phyloP scores from a whole-genome alignment of 768 basidiomycete species.

The Tricholoma matsutake region DNA sequence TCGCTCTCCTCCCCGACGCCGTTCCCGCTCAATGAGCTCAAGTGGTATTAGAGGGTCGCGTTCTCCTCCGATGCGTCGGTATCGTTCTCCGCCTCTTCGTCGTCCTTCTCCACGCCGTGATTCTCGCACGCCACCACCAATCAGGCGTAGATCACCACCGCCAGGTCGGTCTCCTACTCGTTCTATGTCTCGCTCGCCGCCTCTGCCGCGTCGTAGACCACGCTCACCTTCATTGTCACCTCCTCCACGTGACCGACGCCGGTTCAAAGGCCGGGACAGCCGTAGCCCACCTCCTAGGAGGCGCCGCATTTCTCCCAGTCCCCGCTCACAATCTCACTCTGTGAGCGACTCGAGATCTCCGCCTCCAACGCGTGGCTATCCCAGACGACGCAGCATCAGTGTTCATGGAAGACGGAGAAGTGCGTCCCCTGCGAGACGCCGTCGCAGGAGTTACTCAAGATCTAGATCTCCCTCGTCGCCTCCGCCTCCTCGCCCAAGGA shows the following conservation, averaged over 20 bases:
- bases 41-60: constrained; percentile 32
- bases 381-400: constrained; percentile 45
- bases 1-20: constrained; percentile 47
- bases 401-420: constrained; percentile 32
- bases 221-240: constrained; percentile 51
- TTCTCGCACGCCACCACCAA: constrained; percentile 35
- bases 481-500: constrained; percentile 30
- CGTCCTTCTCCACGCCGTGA: constrained; percentile 39
- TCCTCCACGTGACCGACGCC: constrained; percentile 39
- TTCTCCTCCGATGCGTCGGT: constrained; percentile 37
- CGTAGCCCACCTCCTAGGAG: constrained; percentile 55
- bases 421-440: constrained; percentile 25
- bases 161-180: constrained; percentile 46
- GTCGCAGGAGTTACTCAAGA: constrained; percentile 25
- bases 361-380: constrained; percentile 35
- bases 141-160: constrained; percentile 29
- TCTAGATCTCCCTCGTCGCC: constrained; percentile 31
- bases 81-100: constrained; percentile 43
- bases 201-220: constrained; percentile 33
- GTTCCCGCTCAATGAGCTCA: constrained; percentile 36
- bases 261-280: constrained; percentile 40
- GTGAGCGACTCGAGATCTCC: constrained; percentile 40
- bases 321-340: constrained; percentile 29
- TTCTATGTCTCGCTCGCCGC: constrained; percentile 41
- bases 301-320: constrained; percentile 38